Base-by-base conservation (phyloP, 2,329 filamentous ascomycete genomes). In the Gyromitra esculenta region DNA sequence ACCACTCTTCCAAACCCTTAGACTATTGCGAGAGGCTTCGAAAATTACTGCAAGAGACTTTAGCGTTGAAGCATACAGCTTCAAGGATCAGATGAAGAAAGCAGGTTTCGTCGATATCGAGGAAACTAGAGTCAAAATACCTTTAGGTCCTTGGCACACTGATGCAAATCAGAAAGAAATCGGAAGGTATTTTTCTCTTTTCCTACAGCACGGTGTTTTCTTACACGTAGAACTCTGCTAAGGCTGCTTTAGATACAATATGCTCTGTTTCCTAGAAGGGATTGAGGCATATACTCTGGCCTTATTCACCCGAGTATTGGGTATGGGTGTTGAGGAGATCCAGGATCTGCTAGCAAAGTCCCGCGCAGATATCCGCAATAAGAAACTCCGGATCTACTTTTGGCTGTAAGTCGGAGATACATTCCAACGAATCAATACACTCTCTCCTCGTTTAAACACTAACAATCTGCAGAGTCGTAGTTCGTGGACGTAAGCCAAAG, bases 81-180 rank as follows among this genome's bases (percentile, higher is more conserved):
- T 80, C 5, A 70, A 78, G 6, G 43, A 71, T 2, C 84, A 82
- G 82, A 79, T 83, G 35, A 67, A 74, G 5, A 76, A 80, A 31
- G 79, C 79, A 2, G 83, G 83, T 0, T 84, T 84, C 52, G 79
- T 80, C 9, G 82, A 84, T 52, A 69, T 84, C 1, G 79, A 76
- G 0, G 80, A 82, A 56, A 76, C 77, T 7, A 78, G 78, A 7
- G 79, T 80, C 59, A 81, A 81, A 67, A 74, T 80, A 31, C 83
- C 83, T 8, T 65, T 83, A 1, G 82, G 82, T 5, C 79, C 80
- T 2, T 84, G 83, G 83, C 75, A 82, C 0, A 74, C 72, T 75
- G 87, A 88, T 75, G 85, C 85, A 71, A 83, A 84, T 2, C 81
- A 87, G 62, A 88, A 88, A 81, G 84, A 85, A 60, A 86, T 88